These are phyloP conservation scores for Boletus hoseneyae DNA, from an alignment of 1,284 basidiomycete genomes.

Conservation along the genomic window DNA sequence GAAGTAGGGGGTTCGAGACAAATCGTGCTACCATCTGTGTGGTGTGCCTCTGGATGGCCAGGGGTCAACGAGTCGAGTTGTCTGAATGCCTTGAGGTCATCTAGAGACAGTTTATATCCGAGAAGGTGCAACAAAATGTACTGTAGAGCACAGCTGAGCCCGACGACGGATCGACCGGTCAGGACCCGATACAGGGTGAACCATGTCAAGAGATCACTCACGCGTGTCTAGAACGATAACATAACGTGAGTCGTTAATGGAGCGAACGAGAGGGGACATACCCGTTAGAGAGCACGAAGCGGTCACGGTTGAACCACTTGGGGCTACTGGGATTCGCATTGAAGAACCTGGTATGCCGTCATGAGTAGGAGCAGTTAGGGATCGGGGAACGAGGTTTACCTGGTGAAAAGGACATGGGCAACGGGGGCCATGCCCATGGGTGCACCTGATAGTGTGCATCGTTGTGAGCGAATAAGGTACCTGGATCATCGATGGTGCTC, in stretches of 20 bases:
- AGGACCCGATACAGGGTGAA: neutral
- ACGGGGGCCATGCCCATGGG: conserved; percentile 92
- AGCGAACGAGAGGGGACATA: conserved; percentile 25
- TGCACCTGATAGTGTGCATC: conserved; percentile 51
- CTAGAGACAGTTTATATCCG: conserved; percentile 81
- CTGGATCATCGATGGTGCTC: conserved; percentile 9
- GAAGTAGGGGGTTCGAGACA: conserved; percentile 8
- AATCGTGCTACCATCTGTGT: conserved; percentile 68
- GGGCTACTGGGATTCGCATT: conserved; percentile 85
- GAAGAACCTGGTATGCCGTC: conserved; percentile 56
- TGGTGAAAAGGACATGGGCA: conserved; percentile 83
- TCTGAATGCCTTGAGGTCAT: conserved; percentile 82
- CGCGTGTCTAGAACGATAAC: conserved; percentile 62
- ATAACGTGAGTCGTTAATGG: conserved; percentile 11
- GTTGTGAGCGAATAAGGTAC: conserved; percentile 9
- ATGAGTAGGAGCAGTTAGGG: conserved; percentile 8
- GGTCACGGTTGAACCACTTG: conserved; percentile 91
- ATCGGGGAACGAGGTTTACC: conserved; percentile 38
- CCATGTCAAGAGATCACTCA: conserved; percentile 35
- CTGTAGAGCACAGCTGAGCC: conserved; percentile 74
- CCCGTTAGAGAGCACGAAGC: conserved; percentile 87
- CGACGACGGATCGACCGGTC: conserved; percentile 6
- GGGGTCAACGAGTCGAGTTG: conserved; percentile 88
- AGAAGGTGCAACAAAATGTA: conserved; percentile 82
- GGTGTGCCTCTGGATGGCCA: conserved; percentile 87